A percentile compares a stretch with the other conserved stretches of the same genome.
These are phyloP conservation scores for Coniochaeta sp. DNA, from an alignment of 2,329 filamentous ascomycete genomes.

Conservation along the genomic window DNA sequence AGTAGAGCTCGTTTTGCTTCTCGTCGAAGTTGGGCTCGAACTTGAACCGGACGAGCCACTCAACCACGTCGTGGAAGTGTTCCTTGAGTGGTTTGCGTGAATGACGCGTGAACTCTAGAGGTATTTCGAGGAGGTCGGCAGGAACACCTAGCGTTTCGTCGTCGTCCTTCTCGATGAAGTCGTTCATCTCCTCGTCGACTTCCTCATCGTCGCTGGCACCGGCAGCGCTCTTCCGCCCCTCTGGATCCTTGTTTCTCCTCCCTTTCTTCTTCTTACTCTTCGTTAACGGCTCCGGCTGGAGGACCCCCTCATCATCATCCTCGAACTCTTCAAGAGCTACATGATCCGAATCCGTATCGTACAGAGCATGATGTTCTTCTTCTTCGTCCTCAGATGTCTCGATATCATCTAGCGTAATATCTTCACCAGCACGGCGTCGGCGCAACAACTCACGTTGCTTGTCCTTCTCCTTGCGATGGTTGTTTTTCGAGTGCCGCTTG, in stretches of 20 bases:
- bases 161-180: slow-evolving; percentile 61
- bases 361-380: slow-evolving; percentile 11
- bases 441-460: slow-evolving; percentile 20
- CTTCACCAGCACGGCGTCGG: slow-evolving; percentile 19
- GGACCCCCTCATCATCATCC: slow-evolving; percentile 21
- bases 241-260: background rate
- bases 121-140: slow-evolving; percentile 42
- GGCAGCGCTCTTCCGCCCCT: background rate
- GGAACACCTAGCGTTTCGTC: slow-evolving; percentile 48
- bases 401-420: slow-evolving; percentile 12
- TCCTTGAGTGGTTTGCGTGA: slow-evolving; percentile 61
- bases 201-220: slow-evolving; percentile 1
- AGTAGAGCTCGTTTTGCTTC: slow-evolving; percentile 55
- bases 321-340: slow-evolving; percentile 21
- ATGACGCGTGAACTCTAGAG: slow-evolving; percentile 60
- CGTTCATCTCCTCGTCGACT: slow-evolving; percentile 29
- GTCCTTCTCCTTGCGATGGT: slow-evolving; percentile 12
- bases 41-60: slow-evolving; percentile 77
- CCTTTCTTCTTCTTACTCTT: background rate
- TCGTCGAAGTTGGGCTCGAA: slow-evolving; percentile 63
- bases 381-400: slow-evolving; percentile 8
- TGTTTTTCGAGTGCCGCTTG: background rate
- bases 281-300: background rate
- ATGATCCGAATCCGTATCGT: slow-evolving; percentile 21
- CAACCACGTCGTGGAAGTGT: slow-evolving; percentile 65